Conservation (phyloP, 129 eudicot species). For the Centella asiatica region DNA sequence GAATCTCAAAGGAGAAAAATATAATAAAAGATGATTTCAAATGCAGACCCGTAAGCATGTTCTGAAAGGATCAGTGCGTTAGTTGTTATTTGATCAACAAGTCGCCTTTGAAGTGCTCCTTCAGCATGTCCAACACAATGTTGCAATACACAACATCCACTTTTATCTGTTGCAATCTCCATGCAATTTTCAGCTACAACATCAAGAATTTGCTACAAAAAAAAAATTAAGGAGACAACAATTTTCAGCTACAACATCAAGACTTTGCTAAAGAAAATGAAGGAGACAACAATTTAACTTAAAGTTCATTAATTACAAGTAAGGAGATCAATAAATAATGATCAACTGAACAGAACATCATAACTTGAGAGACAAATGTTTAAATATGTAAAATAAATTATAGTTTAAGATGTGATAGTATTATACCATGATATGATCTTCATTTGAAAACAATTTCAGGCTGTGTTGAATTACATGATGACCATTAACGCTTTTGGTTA, state of each 20-base stretch:
- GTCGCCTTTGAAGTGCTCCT: conserved; percentile 19
- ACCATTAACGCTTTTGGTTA: conserved; percentile 45
- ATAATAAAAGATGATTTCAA: not conserved
- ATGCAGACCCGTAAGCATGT: conserved; percentile 45
- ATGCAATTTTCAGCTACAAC: conserved; percentile 38
- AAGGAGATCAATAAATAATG: too few relatives aligned
- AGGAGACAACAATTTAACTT: not conserved
- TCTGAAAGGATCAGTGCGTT: conserved; percentile 32
- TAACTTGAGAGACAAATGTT: too few relatives aligned
- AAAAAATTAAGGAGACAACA: not conserved
- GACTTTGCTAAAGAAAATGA: too few relatives aligned
- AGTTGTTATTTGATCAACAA: conserved; percentile 26
- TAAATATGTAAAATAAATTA: not conserved
- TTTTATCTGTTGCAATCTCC: conserved; percentile 40
- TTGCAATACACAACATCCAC: conserved; percentile 52
- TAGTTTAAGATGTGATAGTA: not conserved
- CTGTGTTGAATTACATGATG: conserved; percentile 60
- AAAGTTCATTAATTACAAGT: too few relatives aligned
- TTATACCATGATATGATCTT: conserved; percentile 41
- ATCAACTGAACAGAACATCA: too few relatives aligned
- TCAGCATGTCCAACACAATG: conserved; percentile 23
- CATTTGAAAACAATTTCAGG: conserved; percentile 31
- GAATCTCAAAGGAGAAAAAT: not conserved
- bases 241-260: too few relatives aligned
- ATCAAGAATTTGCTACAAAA: conserved; percentile 33